A percentile compares a stretch with the other conserved stretches of the same genome.
Evolutionary conservation across 805 yeast genomes (phyloP).

Genomic region (Vanderwaltozyma polyspora): DNA sequence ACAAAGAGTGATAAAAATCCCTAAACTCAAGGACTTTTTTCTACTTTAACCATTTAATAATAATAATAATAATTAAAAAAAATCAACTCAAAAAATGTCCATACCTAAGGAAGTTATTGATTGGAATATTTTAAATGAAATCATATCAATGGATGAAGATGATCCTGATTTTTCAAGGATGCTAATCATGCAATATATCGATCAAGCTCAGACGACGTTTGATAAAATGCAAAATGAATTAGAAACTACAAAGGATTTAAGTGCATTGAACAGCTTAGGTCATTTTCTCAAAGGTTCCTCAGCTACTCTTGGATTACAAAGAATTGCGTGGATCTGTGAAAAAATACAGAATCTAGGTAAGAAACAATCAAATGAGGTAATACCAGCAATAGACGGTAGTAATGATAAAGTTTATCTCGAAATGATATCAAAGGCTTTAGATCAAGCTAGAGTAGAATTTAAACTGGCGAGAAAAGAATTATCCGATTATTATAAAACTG

Average conservation of each 20-base stretch:
- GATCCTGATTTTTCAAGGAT: constrained; percentile 80
- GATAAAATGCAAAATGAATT: constrained; percentile 46
- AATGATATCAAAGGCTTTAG: constrained; percentile 35
- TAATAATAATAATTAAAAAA: no score
- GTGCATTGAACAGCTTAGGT: constrained; percentile 62
- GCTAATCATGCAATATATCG: constrained; percentile 73
- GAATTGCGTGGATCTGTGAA: constrained; percentile 81
- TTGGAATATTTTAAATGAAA: constrained; percentile 80
- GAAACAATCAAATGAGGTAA: constrained; percentile 12
- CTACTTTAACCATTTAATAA: no score
- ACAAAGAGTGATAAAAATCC: no score
- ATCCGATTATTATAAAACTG: constrained; percentile 35
- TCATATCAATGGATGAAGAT: constrained; percentile 92
- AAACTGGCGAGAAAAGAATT: constrained; percentile 35
- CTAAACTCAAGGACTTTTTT: no score
- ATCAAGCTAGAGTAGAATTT: constrained; percentile 39
- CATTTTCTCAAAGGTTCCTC: constrained; percentile 94
- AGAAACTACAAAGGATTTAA: constrained; percentile 34
- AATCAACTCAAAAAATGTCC: not conserved
- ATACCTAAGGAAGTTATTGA: constrained; percentile 56
- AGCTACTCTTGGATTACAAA: constrained; percentile 78
- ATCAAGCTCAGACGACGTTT: constrained; percentile 79
- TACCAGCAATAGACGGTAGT: constrained; percentile 24
- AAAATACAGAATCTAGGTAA: constrained; percentile 82
- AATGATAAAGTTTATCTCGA: constrained; percentile 31